These are phyloP conservation scores for Aegilops umbellulata DNA, from an alignment of 176 grass and related monocot species.

Conservation along the genomic window DNA sequence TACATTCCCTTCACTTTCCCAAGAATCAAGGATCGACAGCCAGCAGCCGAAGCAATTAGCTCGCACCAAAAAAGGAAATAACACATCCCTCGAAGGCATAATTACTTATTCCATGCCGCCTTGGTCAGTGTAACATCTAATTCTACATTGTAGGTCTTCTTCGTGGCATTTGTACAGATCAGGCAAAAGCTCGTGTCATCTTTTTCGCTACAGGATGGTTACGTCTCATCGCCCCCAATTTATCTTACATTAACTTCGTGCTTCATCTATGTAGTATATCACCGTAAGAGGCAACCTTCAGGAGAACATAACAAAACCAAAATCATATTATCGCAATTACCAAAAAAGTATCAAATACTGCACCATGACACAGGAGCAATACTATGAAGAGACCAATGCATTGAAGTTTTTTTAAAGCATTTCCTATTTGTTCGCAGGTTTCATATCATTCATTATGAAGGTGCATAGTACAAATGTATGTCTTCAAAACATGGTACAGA, in stretches of 20 bases:
- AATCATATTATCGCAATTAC: not conserved
- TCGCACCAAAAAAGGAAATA: not conserved
- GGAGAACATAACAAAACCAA: not conserved
- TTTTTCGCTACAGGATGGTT: slow-evolving; percentile 7
- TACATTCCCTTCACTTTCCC: not conserved
- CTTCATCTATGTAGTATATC: slow-evolving; percentile 35
- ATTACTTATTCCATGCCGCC: slow-evolving; percentile 8
- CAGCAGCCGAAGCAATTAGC: not conserved
- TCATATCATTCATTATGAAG: not conserved
- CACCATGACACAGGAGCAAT: not conserved
- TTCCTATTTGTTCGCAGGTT: not conserved
- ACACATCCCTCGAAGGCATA: not conserved
- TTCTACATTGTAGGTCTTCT: slow-evolving; percentile 24
- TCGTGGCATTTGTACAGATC: slow-evolving; percentile 30
- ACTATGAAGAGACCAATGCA: not conserved
- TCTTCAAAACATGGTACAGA: not conserved
- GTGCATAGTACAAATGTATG: not conserved
- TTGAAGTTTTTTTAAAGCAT: not conserved
- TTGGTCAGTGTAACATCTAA: slow-evolving; percentile 35
- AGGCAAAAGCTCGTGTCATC: slow-evolving; percentile 18
- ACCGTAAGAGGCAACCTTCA: slow-evolving; percentile 41
- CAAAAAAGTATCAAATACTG: not conserved
- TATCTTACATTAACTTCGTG: slow-evolving; percentile 31
- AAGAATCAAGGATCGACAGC: slow-evolving; percentile 4
- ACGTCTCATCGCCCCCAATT: not conserved